Evolutionary conservation across 2,329 filamentous ascomycete genomes (phyloP), one percentile per base, ranked within the genome.

Genomic region (Colletotrichum chlorophyti): DNA sequence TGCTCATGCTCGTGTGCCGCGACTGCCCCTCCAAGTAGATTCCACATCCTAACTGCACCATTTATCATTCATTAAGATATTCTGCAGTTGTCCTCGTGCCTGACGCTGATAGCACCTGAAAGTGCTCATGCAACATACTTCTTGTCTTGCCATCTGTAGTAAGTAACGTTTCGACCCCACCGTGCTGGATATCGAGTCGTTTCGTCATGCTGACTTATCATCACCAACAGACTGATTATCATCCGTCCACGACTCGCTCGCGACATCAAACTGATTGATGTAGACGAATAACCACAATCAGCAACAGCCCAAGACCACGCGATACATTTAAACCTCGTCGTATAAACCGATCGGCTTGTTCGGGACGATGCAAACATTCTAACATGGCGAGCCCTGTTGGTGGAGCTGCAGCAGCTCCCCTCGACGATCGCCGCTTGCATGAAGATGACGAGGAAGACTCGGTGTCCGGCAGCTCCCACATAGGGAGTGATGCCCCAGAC

Each of bases 381-480:
- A 68, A 50, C 46, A 76, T 76, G 73, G 71, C 72, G 46, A 74
- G 67, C 50, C 62, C 57, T 63, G 66, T 64, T 54, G 65, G 64
- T 58, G 68, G 65, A 63, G 65, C 65, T 47, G 61, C 62, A 53
- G 35, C 58, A 59, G 52, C 53, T 54, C 49, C 61, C 60, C 58
- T 64, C 29, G 63, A 60, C 54, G 51, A 64, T 52, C 61, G 62
- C 37, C 53, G 32, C 45, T 41, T 63, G 34, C 57, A 50, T 29
- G 62, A 65, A 17, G 34, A 58, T 23, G 60, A 41, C n/a, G n/a
- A n/a, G 47, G 63, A 62, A 35, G 54, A 62, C 17, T 65, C 64
- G 43, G 67, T 68, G 45, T 70, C 69, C 15, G 64, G 73, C 17
- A 76, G 74, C 64, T 77, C 78, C n/a, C 72, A 77, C 58, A 66